These are phyloP conservation scores for Larix kaempferi DNA, from an alignment of 75 land plant species.

Conservation along the genomic window DNA sequence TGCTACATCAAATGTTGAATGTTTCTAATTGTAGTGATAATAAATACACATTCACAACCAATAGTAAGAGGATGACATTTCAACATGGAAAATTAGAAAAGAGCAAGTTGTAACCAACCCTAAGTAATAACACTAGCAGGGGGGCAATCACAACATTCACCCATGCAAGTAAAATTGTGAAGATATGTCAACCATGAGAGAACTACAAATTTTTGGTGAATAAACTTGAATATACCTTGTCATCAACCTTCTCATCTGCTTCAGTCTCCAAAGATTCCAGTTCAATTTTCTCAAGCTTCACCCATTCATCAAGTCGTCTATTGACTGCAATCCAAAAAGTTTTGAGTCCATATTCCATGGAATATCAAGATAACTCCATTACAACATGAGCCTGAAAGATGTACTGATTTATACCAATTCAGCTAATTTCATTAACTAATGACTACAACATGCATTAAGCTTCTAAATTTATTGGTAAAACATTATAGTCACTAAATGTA, in stretches of 20 bases:
- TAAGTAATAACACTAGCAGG: not conserved
- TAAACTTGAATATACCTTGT: slow-evolving; percentile 53
- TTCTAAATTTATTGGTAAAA: too few relatives aligned
- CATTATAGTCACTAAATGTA: too few relatives aligned
- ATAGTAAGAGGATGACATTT: not conserved
- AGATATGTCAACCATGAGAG: not conserved
- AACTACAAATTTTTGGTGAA: not conserved
- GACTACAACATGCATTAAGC: too few relatives aligned
- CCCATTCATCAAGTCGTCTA: slow-evolving; percentile 97
- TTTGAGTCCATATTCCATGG: not conserved
- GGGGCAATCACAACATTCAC: not conserved
- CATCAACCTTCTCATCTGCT: slow-evolving; percentile 84
- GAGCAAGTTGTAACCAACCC: not conserved
- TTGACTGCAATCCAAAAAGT: slow-evolving; percentile 49
- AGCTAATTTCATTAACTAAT: not conserved
- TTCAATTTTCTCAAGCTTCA: slow-evolving; percentile 87
- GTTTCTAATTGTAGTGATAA: not conserved
- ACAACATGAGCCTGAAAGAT: not conserved
- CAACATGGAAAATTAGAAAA: not conserved
- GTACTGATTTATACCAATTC: not conserved
- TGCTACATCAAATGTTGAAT: not conserved
- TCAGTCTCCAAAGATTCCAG: slow-evolving; percentile 76
- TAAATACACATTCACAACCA: not conserved
- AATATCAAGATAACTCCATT: not conserved
- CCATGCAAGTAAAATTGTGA: not conserved